Evolutionary conservation across 2,329 filamentous ascomycete genomes (phyloP).

Genomic region (Sporothrix phasma): DNA sequence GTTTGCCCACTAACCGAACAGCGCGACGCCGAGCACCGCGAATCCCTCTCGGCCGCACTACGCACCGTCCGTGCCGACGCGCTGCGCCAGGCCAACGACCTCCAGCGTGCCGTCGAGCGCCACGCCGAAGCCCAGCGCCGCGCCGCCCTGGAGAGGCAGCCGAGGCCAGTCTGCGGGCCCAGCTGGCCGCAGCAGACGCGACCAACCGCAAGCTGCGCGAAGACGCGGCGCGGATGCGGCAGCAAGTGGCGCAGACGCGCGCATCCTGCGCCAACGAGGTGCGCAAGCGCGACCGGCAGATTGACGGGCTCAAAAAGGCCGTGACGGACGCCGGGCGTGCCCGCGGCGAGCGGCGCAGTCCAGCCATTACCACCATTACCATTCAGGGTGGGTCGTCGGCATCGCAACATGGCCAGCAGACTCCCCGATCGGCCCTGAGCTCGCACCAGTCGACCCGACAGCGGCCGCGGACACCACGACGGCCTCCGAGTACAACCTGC

Average conservation of each 20-base stretch:
- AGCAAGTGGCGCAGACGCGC: conserved; percentile 70
- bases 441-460: neutral
- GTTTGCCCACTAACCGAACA: conserved; percentile 28
- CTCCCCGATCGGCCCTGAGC: conserved; percentile 22
- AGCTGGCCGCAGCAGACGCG: conserved; percentile 64
- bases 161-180: conserved; percentile 57
- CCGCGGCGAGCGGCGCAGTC: conserved; percentile 45
- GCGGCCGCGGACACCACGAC: neutral
- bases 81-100: conserved; percentile 60
- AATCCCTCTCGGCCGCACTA: conserved; percentile 69
- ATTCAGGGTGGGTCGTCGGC: conserved; percentile 40
- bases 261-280: conserved; percentile 84
- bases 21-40: conserved; percentile 83
- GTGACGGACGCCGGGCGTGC: conserved; percentile 60
- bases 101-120: conserved; percentile 48
- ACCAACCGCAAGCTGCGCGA: conserved; percentile 71
- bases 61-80: conserved; percentile 66
- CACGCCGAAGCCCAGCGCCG: conserved; percentile 45
- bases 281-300: conserved; percentile 78
- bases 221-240: conserved; percentile 69
- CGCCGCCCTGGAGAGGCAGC: conserved; percentile 55
- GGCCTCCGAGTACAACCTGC: conserved; percentile 53
- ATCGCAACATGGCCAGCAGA: conserved; percentile 35
- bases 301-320: conserved; percentile 81
- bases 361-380: conserved; percentile 46